Evolutionary conservation across 1,284 basidiomycete species (phyloP).

Genomic region (Cerrena zonata): DNA sequence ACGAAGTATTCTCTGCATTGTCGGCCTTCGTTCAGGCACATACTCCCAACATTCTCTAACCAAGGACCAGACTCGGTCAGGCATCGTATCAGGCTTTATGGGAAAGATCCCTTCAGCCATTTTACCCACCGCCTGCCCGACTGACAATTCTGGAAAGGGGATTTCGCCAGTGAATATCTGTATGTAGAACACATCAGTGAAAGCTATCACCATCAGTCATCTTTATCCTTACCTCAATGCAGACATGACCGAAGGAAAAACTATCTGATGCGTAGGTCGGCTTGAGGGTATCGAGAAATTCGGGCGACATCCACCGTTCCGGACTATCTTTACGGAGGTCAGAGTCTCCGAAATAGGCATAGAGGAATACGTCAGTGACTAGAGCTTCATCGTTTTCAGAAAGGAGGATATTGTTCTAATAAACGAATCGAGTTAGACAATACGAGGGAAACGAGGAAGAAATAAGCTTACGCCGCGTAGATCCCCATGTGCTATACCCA

Average conservation of each 20-base stretch:
- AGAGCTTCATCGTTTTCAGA: not conserved
- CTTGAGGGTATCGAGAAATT: not conserved
- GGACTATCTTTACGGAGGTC: not conserved
- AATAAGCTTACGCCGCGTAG: constrained; percentile 3
- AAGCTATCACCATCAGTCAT: not conserved
- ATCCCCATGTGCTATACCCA: constrained; percentile 5
- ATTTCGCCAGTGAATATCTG: not conserved
- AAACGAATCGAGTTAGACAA: not conserved
- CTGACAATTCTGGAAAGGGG: not conserved
- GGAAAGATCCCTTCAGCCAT: not conserved
- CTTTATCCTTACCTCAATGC: constrained; percentile 2
- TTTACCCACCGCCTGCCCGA: not conserved
- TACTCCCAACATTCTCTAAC: not conserved
- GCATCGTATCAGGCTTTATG: not conserved
- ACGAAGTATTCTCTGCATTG: not conserved
- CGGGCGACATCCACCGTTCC: constrained; percentile 2
- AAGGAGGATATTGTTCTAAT: constrained; percentile 3
- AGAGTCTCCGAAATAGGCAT: not conserved
- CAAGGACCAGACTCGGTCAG: not conserved
- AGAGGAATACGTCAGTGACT: constrained; percentile 4
- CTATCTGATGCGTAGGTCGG: constrained; percentile 3
- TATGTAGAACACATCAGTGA: too few relatives aligned
- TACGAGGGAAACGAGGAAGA: not conserved
- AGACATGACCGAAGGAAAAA: constrained; percentile 1
- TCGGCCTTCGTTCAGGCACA: too few relatives aligned